Evolutionary conservation across 1,139 yeast genomes (phyloP).

Genomic region (Suhomyces ambrosiae): DNA sequence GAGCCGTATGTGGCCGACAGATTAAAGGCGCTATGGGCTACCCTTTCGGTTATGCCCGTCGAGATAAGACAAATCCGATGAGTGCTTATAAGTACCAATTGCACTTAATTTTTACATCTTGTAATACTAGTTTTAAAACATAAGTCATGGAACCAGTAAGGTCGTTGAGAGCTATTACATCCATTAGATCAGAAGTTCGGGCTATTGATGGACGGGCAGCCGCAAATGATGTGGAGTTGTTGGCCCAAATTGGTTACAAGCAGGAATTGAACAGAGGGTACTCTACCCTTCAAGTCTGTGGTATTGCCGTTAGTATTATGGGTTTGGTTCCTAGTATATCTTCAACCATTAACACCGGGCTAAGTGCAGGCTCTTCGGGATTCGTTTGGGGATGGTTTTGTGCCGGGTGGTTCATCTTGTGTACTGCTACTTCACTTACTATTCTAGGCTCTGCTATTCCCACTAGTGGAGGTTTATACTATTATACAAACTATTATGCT

Average conservation of each 20-base stretch:
- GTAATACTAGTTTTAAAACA: too few relatives aligned
- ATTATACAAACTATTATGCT: slow-evolving; percentile 49
- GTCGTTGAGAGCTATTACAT: slow-evolving; percentile 1
- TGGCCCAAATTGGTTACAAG: slow-evolving; percentile 57
- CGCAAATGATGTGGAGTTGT: slow-evolving; percentile 45
- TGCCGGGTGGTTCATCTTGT: slow-evolving; percentile 55
- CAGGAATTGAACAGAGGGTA: slow-evolving; percentile 52
- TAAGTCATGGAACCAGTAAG: slow-evolving; percentile 5
- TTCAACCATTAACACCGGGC: slow-evolving; percentile 38
- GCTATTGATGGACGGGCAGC: slow-evolving; percentile 29
- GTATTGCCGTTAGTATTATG: slow-evolving; percentile 57
- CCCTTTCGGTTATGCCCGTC: too few relatives aligned
- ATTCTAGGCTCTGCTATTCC: slow-evolving; percentile 69
- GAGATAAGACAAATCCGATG: too few relatives aligned
- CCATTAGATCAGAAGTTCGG: slow-evolving; percentile 10
- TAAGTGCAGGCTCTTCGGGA: slow-evolving; percentile 56
- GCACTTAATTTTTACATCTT: neutral
- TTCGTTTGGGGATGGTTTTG: slow-evolving; percentile 75
- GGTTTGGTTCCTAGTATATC: slow-evolving; percentile 52
- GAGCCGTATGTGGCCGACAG: too few relatives aligned
- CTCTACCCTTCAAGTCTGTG: slow-evolving; percentile 53
- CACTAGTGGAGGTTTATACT: slow-evolving; percentile 57
- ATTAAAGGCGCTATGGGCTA: too few relatives aligned
- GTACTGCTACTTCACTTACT: slow-evolving; percentile 65
- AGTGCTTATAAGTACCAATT: neutral